Conservation (phyloP, 1,284 basidiomycete genomes). For the Peniophora sp. region DNA sequence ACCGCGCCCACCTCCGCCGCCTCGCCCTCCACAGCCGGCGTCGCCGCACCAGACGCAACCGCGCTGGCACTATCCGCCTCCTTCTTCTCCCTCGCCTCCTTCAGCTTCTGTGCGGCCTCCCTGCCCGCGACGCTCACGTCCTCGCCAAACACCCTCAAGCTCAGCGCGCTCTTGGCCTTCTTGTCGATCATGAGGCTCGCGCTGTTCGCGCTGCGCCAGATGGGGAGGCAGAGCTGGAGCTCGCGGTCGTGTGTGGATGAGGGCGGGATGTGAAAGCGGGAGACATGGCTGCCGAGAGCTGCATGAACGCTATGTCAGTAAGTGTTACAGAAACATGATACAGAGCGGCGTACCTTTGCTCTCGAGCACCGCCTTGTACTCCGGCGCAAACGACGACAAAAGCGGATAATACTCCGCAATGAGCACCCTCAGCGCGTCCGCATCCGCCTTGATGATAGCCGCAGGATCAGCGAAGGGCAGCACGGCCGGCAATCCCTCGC, state of each 20-base stretch:
- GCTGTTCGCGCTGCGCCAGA: conserved; percentile 88
- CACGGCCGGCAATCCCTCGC: conserved; percentile 80
- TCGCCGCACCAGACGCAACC: not conserved
- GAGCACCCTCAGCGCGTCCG: conserved; percentile 58
- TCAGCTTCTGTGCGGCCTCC: conserved; percentile 16
- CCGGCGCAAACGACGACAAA: conserved; percentile 50
- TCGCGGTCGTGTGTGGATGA: no score
- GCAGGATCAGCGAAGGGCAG: conserved; percentile 68
- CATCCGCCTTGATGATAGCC: conserved; percentile 54
- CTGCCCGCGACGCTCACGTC: conserved; percentile 58
- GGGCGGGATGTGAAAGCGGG: conserved; percentile 38
- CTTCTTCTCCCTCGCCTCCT: conserved; percentile 1
- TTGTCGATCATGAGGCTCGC: conserved; percentile 91
- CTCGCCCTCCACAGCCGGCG: not conserved
- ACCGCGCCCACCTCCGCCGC: no score
- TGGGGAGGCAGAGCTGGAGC: conserved; percentile 31
- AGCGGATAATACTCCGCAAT: conserved; percentile 77
- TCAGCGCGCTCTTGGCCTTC: conserved; percentile 84
- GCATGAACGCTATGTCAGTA: conserved; percentile 2
- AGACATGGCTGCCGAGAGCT: conserved; percentile 70
- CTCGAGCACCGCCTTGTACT: conserved; percentile 45
- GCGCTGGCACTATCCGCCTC: not conserved
- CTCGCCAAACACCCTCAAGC: conserved; percentile 69
- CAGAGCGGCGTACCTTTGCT: conserved; percentile 36
- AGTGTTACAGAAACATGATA: not conserved